These are phyloP conservation scores for Sclerotinia subarctica DNA, from an alignment of 2,329 filamentous ascomycete genomes.

Conservation along the genomic window DNA sequence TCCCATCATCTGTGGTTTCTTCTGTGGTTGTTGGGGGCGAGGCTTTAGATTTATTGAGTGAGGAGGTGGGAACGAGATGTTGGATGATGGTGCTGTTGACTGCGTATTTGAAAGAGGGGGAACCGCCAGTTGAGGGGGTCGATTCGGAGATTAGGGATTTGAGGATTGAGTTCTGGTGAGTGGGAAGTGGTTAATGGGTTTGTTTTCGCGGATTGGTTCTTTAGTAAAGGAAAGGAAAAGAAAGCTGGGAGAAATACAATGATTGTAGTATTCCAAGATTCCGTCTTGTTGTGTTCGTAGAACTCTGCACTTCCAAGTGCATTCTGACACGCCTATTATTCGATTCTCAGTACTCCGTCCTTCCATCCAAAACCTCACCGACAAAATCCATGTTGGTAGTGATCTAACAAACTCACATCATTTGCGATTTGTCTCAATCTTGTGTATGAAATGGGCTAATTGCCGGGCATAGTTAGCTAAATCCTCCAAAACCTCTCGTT, in stretches of 20 bases:
- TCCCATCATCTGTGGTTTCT: conserved; percentile 43
- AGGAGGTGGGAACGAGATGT: conserved; percentile 70
- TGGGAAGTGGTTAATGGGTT: conserved; percentile 17
- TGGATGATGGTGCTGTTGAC: conserved; percentile 99
- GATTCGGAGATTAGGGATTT: conserved; percentile 75
- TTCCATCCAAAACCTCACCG: not conserved
- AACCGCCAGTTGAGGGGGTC: conserved; percentile 50
- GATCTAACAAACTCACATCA: conserved; percentile 55
- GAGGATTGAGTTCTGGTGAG: conserved; percentile 68
- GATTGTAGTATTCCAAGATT: conserved; percentile 86
- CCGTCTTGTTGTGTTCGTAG: conserved; percentile 85
- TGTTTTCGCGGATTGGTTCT: not conserved
- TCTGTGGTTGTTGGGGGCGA: conserved; percentile 38
- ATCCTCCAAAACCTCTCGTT: not conserved
- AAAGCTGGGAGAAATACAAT: too few relatives aligned
- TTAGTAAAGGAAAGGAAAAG: not conserved
- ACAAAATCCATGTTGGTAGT: not conserved
- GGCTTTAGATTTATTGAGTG: conserved; percentile 57
- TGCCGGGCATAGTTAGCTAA: conserved; percentile 14
- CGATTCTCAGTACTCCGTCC: conserved; percentile 5
- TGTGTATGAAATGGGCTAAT: conserved; percentile 69
- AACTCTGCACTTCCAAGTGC: conserved; percentile 70
- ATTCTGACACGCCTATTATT: conserved; percentile 70
- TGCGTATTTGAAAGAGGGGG: conserved; percentile 82
- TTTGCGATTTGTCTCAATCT: conserved; percentile 81